Evolutionary conservation across 2,329 filamentous ascomycete genomes (phyloP).

Genomic region (Penicillium occitanis): DNA sequence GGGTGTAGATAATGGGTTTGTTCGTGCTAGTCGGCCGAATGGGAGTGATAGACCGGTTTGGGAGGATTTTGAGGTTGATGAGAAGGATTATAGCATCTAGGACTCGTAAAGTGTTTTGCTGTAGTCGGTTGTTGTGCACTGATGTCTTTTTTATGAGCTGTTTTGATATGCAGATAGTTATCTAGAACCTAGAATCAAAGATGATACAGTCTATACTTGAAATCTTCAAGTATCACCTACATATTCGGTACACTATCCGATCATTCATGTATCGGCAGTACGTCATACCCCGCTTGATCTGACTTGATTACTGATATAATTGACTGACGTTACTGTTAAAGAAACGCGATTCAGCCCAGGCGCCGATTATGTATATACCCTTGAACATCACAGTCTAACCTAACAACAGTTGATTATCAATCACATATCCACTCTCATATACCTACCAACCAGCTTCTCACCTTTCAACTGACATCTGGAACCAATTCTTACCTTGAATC

Average conservation of each 20-base stretch:
- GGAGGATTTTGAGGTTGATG: slow-evolving; percentile 36
- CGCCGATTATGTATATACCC: not conserved
- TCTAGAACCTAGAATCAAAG: not conserved
- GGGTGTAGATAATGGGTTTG: slow-evolving; percentile 51
- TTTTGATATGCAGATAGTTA: not conserved
- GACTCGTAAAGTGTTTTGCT: not conserved
- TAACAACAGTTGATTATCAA: not conserved
- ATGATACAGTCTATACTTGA: not conserved
- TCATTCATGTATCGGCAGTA: not conserved
- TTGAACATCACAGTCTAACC: not conserved
- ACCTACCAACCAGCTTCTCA: not conserved
- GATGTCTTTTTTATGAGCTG: not conserved
- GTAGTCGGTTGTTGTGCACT: not conserved
- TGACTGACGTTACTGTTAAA: not conserved
- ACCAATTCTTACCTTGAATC: not conserved
- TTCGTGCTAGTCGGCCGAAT: slow-evolving; percentile 53
- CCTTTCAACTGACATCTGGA: too few species aligned
- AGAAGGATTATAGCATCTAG: slow-evolving; percentile 31
- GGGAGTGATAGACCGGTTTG: slow-evolving; percentile 53
- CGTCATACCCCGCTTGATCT: slow-evolving; percentile 3
- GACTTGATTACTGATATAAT: not conserved
- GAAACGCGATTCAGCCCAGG: not conserved
- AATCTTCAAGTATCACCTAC: too few species aligned
- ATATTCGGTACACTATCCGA: slow-evolving; percentile 1
- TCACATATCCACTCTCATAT: not conserved